phyloP scores from a whole-genome alignment of 1,284 basidiomycete species.

The Trichosporon sp. region DNA sequence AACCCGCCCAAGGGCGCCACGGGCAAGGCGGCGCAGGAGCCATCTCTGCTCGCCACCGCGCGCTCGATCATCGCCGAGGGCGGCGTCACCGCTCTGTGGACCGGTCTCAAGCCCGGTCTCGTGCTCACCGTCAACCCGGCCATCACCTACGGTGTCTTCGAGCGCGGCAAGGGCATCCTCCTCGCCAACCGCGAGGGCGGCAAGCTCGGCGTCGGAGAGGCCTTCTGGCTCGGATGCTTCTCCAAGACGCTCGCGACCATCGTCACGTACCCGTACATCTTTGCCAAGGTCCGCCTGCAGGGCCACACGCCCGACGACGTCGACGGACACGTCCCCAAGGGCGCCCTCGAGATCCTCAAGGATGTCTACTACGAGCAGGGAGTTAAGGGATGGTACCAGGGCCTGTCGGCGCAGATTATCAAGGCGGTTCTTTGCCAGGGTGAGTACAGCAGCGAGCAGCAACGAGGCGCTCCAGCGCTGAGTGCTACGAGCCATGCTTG shows the following conservation, averaged over 20 bases:
- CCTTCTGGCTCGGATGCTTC: constrained; percentile 83
- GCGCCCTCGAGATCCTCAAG: constrained; percentile 54
- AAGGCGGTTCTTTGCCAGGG: constrained; percentile 58
- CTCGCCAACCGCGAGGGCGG: constrained; percentile 43
- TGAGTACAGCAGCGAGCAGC: constrained; percentile 10
- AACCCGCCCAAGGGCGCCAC: constrained; percentile 16
- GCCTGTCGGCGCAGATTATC: constrained; percentile 58
- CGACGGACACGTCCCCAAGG: constrained; percentile 34
- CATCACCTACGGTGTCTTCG: constrained; percentile 95
- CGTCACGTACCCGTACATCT: constrained; percentile 57
- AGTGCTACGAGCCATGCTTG: not conserved
- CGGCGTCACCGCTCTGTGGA: constrained; percentile 86
- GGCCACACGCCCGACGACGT: constrained; percentile 51
- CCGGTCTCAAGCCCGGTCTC: constrained; percentile 84
- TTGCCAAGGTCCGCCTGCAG: constrained; percentile 89
- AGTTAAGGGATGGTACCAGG: constrained; percentile 91
- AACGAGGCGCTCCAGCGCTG: not conserved
- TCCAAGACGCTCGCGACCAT: constrained; percentile 95
- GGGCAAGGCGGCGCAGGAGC: constrained; percentile 25
- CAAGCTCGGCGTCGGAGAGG: constrained; percentile 57
- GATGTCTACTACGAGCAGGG: constrained; percentile 71
- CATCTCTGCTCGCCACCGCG: constrained; percentile 59
- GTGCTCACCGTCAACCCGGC: constrained; percentile 95
- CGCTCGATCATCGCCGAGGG: constrained; percentile 87
- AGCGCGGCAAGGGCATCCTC: constrained; percentile 66